Conservation (phyloP, 2,329 filamentous ascomycete species). For the Trichoderma koningii region DNA sequence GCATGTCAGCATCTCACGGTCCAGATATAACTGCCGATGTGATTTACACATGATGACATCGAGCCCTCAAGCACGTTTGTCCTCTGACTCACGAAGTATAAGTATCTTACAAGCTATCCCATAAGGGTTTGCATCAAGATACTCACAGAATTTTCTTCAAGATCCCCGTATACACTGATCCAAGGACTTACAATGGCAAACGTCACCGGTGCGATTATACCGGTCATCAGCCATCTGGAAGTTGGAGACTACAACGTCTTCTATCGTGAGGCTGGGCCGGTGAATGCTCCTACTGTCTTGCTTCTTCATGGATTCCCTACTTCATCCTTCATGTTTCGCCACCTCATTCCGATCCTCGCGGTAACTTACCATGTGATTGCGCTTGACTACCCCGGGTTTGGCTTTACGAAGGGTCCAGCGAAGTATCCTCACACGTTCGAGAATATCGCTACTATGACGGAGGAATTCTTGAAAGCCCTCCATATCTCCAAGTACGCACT, state of each 20-base stretch:
- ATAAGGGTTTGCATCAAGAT: too few relatives aligned
- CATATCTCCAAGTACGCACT: not conserved
- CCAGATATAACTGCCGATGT: not conserved
- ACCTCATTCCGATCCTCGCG: conserved; percentile 6
- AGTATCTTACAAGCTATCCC: not conserved
- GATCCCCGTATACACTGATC: too few relatives aligned
- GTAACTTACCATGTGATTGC: not conserved
- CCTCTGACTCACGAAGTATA: not conserved
- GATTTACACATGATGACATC: not conserved
- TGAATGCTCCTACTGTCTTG: not conserved
- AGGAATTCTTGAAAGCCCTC: not conserved
- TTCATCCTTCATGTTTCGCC: conserved; percentile 10
- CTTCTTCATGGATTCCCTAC: conserved; percentile 11
- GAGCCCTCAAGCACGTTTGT: not conserved
- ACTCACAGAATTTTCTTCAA: too few relatives aligned
- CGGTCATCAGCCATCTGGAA: not conserved
- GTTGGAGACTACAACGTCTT: conserved; percentile 3
- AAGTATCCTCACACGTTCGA: not conserved
- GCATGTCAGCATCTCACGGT: not conserved
- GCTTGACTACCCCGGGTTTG: conserved; percentile 1
- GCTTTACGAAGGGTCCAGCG: not conserved
- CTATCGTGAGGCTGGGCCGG: not conserved
- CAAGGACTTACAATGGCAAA: not conserved
- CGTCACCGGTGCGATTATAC: not conserved
- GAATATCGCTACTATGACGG: not conserved